Evolutionary conservation across 192 early-diverging fungal genomes (phyloP), one percentile per base, ranked within the genome.

Genomic region (Ambispora gerdemannii): DNA sequence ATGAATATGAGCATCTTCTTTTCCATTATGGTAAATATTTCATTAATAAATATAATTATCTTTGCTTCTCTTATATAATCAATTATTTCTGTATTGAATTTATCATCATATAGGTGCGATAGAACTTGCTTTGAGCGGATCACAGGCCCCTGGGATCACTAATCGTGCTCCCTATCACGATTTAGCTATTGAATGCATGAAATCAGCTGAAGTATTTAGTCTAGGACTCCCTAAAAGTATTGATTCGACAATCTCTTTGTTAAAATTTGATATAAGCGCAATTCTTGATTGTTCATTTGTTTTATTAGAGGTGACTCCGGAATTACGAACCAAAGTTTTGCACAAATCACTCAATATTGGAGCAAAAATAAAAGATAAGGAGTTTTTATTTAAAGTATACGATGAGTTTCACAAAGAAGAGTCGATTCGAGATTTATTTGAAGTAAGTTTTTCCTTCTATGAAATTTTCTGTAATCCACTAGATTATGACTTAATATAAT

Each of bases 291-390:
- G 24, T 11, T 3, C n/a, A 19, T 25, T 1, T 8, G 17, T 22
- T 32, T 50, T 32, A 32, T 6, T 19, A 32, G 19, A 50, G 22
- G 22, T 31, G 31, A 32, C 30, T 31, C 20, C 19, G 35, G 50
- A 51, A 20, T 33, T 7, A 4, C 53, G 15, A 34, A 67, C 28
- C 24, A 34, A 34, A 20, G 68, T 70, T 10, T 52, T 70, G 24
- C 55, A 70, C 7, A 70, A 58, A n/a, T 53, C 68, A 20, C 38
- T 70, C 8, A 60, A 58, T 30, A n/a, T 60, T 36, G 68, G 55
- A 8, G 27, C 58, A 27, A 27, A 25, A 0, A 27, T 70, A 28
- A 70, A 60, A 13, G 68, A 70, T 30, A 59, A 47, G 50, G 52
- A 22, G 11, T 70, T 70, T 13, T 34, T 70, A 56, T 70, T 70